Evolutionary conservation across 1,139 yeast species (phyloP), one percentile per base, ranked within the genome.

Genomic region (Oligophagozyma castellii): DNA sequence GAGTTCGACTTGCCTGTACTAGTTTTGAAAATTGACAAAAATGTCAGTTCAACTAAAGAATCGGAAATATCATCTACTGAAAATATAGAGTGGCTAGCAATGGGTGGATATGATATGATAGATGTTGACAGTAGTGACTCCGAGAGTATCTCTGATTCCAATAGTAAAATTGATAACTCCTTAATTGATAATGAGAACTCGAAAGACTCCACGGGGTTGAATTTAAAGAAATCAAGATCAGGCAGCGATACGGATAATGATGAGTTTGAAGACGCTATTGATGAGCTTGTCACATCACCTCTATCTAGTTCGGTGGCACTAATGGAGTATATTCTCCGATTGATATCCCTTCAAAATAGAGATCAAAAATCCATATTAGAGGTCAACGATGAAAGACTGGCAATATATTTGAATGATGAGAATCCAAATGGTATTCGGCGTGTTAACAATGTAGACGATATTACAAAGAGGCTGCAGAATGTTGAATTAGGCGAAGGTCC

Each of bases 1-100:
- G 81, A 72, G 25, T 61, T 73, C 21, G 66, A 65, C 29, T 59
- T 76, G 0, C 86, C 93, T 0, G 89, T 80, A 0, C 56, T 80
- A 29, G 77, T 79, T 2, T 46, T 79, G 19, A 79, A 70, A 35
- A 45, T 63, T 4, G 61, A 56, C 22, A 53, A 67, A 35, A 35
- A 38, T n/a, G 30, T 38, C 16, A 24, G 27, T 5, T 36, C 37
- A 14, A 32, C 28, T 12, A 33, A 35, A n/a, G 34, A 32, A 13
- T 29, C 29, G 6, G 29, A 33, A 4, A 34, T 33, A 23, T 53
- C 29, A 35, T 48, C 22, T 4, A 26, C 32, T 5, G 43, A 42
- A 13, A 33, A 38, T 23, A 33, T 47, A 22, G 39, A 42, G 34
- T 51, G 63, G 61, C 33, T 50, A 34, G 51, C 61, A 22, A 32